Evolutionary conservation across 2,329 filamentous ascomycete species (phyloP).

Genomic region (Rutstroemia sp.): DNA sequence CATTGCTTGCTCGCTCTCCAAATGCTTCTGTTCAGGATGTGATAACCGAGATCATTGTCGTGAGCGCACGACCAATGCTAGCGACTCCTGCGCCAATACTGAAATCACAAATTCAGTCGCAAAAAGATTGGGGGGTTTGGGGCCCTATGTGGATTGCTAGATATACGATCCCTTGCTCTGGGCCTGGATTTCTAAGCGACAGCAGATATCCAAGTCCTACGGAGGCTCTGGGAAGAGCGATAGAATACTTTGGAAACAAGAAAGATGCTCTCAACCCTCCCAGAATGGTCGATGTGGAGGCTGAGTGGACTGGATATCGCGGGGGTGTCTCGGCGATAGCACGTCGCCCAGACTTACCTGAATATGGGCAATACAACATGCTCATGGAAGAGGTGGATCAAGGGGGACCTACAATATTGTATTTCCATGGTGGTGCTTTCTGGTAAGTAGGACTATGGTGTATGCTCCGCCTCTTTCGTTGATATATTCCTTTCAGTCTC

Average conservation of each 20-base stretch:
- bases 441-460: neutral
- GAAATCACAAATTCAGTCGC: conserved; percentile 54
- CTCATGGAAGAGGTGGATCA: conserved; percentile 62
- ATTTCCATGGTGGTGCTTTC: conserved; percentile 68
- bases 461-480: neutral
- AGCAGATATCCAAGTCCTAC: conserved; percentile 36
- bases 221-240: conserved; percentile 50
- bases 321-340: conserved; percentile 43
- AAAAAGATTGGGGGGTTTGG: conserved; percentile 61
- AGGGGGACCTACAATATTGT: conserved; percentile 54
- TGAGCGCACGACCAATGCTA: conserved; percentile 62
- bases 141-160: conserved; percentile 77
- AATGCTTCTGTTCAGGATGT: conserved; percentile 73
- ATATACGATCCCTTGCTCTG: conserved; percentile 54
- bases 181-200: conserved; percentile 31
- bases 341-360: conserved; percentile 47
- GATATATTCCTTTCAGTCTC: conserved; percentile 39
- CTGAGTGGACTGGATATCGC: conserved; percentile 71
- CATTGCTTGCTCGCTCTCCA: conserved; percentile 60
- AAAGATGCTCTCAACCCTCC: conserved; percentile 38
- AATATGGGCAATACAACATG: conserved; percentile 56
- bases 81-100: conserved; percentile 39
- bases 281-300: conserved; percentile 50
- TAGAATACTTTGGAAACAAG: conserved; percentile 43
- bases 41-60: conserved; percentile 63